These are phyloP conservation scores for Tubosaeta sp. DNA, from an alignment of 768 basidiomycete genomes.

Conservation along the genomic window DNA sequence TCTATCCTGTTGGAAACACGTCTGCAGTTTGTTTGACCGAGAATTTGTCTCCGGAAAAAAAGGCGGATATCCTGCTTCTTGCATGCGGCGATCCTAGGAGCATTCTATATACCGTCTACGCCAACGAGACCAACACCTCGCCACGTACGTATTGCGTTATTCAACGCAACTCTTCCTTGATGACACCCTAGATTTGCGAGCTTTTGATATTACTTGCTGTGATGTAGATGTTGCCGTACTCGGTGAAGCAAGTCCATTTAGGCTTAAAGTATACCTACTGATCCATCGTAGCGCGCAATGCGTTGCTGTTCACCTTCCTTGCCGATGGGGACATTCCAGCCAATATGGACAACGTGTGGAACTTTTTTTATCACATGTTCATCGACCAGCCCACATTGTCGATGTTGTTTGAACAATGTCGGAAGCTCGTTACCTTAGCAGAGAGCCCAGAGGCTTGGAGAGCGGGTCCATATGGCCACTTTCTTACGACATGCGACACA, in stretches of 20 bases:
- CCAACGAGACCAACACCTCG: constrained; percentile 7
- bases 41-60: constrained; percentile 40
- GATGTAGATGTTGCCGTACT: constrained; percentile 27
- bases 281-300: constrained; percentile 24
- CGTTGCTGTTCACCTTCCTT: constrained; percentile 23
- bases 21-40: constrained; percentile 47
- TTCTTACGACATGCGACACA: constrained; percentile 18
- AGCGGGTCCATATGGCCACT: constrained; percentile 23
- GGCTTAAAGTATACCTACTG: not conserved
- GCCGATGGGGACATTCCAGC: constrained; percentile 14
- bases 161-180: not conserved
- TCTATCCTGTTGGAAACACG: constrained; percentile 60
- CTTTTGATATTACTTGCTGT: constrained; percentile 28
- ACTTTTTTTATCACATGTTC: constrained; percentile 24
- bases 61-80: constrained; percentile 40
- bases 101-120: constrained; percentile 44
- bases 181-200: constrained; percentile 6
- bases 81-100: constrained; percentile 55
- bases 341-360: constrained; percentile 19
- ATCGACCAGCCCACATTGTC: constrained; percentile 17
- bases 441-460: constrained; percentile 16
- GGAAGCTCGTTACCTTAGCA: constrained; percentile 21
- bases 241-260: constrained; percentile 8
- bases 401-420: constrained; percentile 21
- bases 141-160: constrained; percentile 2